phyloP scores from a whole-genome alignment of 169 alveolate genomes.

The Besnoitia besnoiti region DNA sequence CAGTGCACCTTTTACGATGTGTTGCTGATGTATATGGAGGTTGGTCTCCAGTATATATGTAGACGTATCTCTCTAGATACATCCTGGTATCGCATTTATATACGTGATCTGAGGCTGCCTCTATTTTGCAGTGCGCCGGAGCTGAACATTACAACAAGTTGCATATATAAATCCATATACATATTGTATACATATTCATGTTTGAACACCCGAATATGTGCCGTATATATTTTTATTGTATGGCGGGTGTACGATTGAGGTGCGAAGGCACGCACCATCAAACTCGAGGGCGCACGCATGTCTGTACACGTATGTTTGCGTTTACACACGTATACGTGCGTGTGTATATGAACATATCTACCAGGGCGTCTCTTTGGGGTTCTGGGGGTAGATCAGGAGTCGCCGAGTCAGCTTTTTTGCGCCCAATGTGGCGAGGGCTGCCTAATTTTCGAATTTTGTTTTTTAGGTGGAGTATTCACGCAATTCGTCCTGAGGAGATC shows the following conservation, averaged over 20 bases:
- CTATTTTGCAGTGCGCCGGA: too few relatives aligned
- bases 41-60: not conserved
- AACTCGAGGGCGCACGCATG: not conserved
- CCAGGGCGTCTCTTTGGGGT: too few relatives aligned
- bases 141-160: too few relatives aligned
- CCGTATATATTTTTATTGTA: too few relatives aligned
- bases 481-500: conserved; percentile 83
- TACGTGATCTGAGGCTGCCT: too few relatives aligned
- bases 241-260: too few relatives aligned
- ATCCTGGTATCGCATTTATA: not conserved
- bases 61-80: not conserved
- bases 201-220: not conserved
- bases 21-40: too few relatives aligned
- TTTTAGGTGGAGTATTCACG: conserved; percentile 70
- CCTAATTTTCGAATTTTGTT: not conserved
- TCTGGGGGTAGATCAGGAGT: too few relatives aligned
- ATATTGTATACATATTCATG: not conserved
- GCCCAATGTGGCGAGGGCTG: too few relatives aligned
- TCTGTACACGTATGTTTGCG: not conserved
- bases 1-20: not conserved
- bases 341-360: not conserved
- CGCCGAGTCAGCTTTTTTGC: not conserved
- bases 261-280: too few relatives aligned
- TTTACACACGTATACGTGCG: not conserved
- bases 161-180: not conserved